Evolutionary conservation across 495 filamentous ascomycete species (phyloP), one percentile per base, ranked within the genome.

Genomic region (Xylaria acuta): DNA sequence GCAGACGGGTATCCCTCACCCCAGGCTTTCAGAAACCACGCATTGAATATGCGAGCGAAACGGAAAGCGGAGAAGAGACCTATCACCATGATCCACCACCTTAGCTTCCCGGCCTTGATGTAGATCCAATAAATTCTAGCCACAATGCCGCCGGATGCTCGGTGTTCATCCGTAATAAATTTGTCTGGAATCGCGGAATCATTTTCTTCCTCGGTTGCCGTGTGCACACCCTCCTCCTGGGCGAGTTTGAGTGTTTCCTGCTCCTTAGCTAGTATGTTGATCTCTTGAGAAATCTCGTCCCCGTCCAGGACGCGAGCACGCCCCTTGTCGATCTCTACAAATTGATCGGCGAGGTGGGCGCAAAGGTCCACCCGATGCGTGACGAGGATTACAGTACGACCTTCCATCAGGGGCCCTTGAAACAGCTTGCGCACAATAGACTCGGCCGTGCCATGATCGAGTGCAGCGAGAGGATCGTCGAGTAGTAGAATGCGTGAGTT

Each of bases 381-480:
- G 11, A 94, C 92, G 14, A 97, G 86, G 34, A 95, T 84, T 20
- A 91, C 80, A 0, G 86, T 89, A 18, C 92, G 86, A 20, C 81
- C 88, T 41, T 89, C 80, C 72, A 91, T 81, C 64, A 97, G 80
- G 1, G 87, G 84, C 1, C 92, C 91, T 40, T 75, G 76, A 47
- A 97, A 87, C 72, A 92, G 89, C 72, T 90, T 93, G 36, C 84
- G 82, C 38, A 94, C 85, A 60, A 97, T 91, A 5, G 79, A 82
- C 71, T 93, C 90, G 1, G 93, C 93, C 0, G 94, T 97, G 34
- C 91, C 87, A 75, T 95, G 92, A 80, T 99, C 97, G 41, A 99
- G 92, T 1, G 97, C 95, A 27, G 95, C 97, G 25, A 99, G 87
- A 69, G 94, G 92, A 79, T 99, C 97, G 77, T 99, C 97, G n/a